Percentiles rank a stretch among this genome's conserved stretches.
Evolutionary conservation across 805 yeast genomes (phyloP).

Genomic region (Teunomyces barrocoloradensis): DNA sequence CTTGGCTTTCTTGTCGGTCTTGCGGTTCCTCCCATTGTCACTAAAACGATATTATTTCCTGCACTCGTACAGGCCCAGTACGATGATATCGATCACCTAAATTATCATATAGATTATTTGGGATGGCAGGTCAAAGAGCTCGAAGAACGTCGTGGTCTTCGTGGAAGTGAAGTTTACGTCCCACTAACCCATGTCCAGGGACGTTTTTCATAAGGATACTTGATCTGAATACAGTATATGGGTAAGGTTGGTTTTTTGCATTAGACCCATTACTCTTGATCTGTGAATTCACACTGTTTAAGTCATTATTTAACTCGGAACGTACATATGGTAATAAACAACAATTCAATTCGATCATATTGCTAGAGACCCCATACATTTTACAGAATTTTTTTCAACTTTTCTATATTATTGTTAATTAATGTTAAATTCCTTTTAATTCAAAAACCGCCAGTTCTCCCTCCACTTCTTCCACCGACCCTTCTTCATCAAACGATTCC

Average conservation of each 20-base stretch:
- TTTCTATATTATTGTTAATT: no score
- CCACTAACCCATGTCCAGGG: background rate
- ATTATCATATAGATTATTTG: constrained; percentile 28
- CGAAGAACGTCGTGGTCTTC: constrained; percentile 29
- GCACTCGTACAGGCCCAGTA: constrained; percentile 18
- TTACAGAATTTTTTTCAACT: no score
- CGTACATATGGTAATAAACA: no score
- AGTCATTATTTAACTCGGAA: no score
- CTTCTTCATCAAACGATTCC: constrained; percentile 11
- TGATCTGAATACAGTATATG: no score
- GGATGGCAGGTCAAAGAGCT: constrained; percentile 35
- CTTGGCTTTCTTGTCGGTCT: constrained; percentile 29
- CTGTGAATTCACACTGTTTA: no score
- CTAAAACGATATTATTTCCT: constrained; percentile 27
- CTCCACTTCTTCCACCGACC: constrained; percentile 13
- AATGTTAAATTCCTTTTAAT: background rate
- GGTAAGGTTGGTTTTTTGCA: no score
- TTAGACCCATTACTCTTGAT: background rate
- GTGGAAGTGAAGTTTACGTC: constrained; percentile 25
- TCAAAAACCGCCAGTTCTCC: constrained; percentile 12
- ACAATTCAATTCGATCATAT: no score
- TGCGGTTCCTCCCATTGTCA: constrained; percentile 28
- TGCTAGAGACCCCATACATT: no score
- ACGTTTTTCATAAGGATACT: background rate
- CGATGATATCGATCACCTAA: constrained; percentile 30